These are phyloP conservation scores for Penicillium sp. DNA, from an alignment of 2,329 filamentous ascomycete genomes.

Conservation along the genomic window DNA sequence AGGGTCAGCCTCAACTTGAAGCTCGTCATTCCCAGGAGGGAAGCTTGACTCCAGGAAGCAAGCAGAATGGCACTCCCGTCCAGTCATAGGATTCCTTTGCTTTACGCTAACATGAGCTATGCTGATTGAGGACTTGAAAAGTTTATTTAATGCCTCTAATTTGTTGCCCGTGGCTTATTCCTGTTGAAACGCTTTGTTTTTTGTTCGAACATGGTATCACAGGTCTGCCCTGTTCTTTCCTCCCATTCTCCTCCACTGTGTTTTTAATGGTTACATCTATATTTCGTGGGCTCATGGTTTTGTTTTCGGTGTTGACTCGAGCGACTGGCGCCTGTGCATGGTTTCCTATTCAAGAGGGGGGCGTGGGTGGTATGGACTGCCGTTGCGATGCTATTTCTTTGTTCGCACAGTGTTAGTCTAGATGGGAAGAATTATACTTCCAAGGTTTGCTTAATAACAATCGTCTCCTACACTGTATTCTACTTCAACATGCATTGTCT, in stretches of 20 bases:
- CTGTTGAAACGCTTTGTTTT: not conserved
- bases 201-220: not conserved
- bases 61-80: slow-evolving; percentile 32
- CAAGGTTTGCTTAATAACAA: slow-evolving; percentile 3
- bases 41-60: slow-evolving; percentile 35
- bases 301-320: slow-evolving; percentile 11
- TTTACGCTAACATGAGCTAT: not conserved
- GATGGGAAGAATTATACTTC: slow-evolving; percentile 14
- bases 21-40: slow-evolving; percentile 33
- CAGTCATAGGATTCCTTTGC: slow-evolving; percentile 16
- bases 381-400: slow-evolving; percentile 10
- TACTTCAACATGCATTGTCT: not conserved
- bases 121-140: slow-evolving; percentile 4
- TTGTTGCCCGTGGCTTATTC: not conserved
- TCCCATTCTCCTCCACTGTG: slow-evolving; percentile 12
- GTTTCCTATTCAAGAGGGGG: slow-evolving; percentile 17
- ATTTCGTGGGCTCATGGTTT: slow-evolving; percentile 13
- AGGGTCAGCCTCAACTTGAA: slow-evolving; percentile 32
- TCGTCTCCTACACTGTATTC: not conserved
- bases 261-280: slow-evolving; percentile 19
- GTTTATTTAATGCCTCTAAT: not conserved
- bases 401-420: slow-evolving; percentile 7
- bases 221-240: not conserved
- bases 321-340: slow-evolving; percentile 28
- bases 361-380: slow-evolving; percentile 16